These are phyloP conservation scores for Claviceps citrina DNA, from an alignment of 2,329 filamentous ascomycete species.

Conservation along the genomic window DNA sequence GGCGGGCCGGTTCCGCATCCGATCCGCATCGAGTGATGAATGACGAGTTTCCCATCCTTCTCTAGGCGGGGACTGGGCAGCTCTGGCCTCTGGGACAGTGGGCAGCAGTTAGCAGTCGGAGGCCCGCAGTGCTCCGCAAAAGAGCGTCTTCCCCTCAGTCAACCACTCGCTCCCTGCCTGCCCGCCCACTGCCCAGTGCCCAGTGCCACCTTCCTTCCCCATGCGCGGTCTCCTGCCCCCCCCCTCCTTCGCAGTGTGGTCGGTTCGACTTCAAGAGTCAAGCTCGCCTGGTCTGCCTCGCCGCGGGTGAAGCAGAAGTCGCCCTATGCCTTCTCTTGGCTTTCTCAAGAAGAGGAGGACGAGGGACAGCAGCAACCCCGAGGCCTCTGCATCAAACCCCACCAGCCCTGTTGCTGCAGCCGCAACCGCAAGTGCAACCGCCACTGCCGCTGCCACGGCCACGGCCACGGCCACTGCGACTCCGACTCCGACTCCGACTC, in stretches of 20 bases:
- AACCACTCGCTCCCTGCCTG: too few species aligned
- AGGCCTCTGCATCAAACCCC: constrained; percentile 51
- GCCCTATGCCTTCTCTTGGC: constrained; percentile 77
- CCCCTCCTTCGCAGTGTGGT: background rate
- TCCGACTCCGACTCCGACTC: too few species aligned
- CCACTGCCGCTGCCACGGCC: background rate
- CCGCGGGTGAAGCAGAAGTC: constrained; percentile 7
- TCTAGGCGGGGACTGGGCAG: too few species aligned
- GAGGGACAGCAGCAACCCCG: constrained; percentile 65
- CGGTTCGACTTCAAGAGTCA: constrained; percentile 1
- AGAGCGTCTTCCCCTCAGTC: too few species aligned
- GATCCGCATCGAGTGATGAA: too few species aligned
- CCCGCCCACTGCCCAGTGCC: too few species aligned
- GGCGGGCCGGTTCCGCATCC: too few species aligned
- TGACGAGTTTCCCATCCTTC: too few species aligned
- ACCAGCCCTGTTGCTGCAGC: constrained; percentile 45
- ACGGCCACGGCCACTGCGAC: background rate
- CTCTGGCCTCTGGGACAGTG: too few species aligned
- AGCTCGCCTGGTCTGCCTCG: constrained; percentile 1
- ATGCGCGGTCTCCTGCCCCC: constrained; percentile 1
- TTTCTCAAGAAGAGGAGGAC: constrained; percentile 98
- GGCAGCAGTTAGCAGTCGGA: too few species aligned
- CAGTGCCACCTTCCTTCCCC: too few species aligned
- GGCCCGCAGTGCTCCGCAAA: too few species aligned
- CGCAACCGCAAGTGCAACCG: background rate